Base-by-base conservation (phyloP, 257 asterid genomes). In the Osmanthus fragrans region DNA sequence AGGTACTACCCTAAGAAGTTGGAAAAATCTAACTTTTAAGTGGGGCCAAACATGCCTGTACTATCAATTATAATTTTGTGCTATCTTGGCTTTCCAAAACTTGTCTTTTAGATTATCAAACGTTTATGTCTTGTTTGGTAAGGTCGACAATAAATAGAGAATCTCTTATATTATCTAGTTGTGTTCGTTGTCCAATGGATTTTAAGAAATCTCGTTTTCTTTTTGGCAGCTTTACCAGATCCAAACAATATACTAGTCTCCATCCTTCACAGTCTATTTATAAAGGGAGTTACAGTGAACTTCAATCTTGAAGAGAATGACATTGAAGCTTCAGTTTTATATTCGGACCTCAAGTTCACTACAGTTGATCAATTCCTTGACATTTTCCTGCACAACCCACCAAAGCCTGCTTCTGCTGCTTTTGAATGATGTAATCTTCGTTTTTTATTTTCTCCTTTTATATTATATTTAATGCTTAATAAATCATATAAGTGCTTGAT, bases 221-320 rank as follows among this genome's bases (percentile, higher is more conserved):
- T 37, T 21, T 11, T 63, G 79, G 84, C 81, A 87, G 91, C 77
- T 49, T 32, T 87, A 10, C 90, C 84, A 0, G 73, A 75, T 36
- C 93, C 93, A 1, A 34, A 81, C 13, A 87, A 87, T n/a, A 87
- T 87, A 74, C 91, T 84, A 36, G 71, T 84, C 40, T 81, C 88
- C 72, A 84, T 85, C 56, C 76, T 87, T 54, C 85, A 87, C 60
- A 73, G 87, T 79, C 10, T 85, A 33, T 87, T 87, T 16, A 70
- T 87, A 18, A 84, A 79, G 70, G 91, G 91, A 5, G 90, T 37
- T 40, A 84, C 88, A 0, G 37, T 71, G 32, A 58, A 82, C 60
- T 85, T 84, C 63, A 82, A 85, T 34, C 73, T 85, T 58, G 79
- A 10, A 7, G 80, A 79, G n/a, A 15, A 76, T 7, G 84, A 82